Percentiles rank a stretch among this genome's conserved stretches.
phyloP scores from a whole-genome alignment of 768 basidiomycete genomes.

The Serendipita vermifera region DNA sequence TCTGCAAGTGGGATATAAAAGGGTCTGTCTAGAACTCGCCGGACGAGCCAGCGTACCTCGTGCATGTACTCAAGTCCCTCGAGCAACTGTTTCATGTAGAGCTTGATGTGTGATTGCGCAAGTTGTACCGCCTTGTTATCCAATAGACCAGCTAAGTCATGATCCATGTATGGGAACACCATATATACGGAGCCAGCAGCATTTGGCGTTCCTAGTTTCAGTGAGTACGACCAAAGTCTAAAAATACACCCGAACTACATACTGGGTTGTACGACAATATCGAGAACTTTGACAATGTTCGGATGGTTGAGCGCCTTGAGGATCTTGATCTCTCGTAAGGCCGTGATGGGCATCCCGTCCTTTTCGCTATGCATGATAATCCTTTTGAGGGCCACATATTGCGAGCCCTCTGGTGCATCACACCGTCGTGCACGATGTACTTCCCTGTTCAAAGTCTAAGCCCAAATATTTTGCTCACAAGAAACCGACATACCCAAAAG shows the following conservation, averaged over 20 bases:
- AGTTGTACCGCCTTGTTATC: slow-evolving; percentile 84
- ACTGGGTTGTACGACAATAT: slow-evolving; percentile 59
- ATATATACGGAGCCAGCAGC: slow-evolving; percentile 80
- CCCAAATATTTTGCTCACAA: no score
- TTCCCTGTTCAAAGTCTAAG: slow-evolving; percentile 43
- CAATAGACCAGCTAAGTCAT: slow-evolving; percentile 88
- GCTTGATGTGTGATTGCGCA: slow-evolving; percentile 75
- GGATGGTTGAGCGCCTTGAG: slow-evolving; percentile 79
- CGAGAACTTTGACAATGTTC: slow-evolving; percentile 73
- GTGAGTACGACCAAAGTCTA: slow-evolving; percentile 6
- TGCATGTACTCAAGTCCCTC: slow-evolving; percentile 96
- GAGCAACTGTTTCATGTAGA: slow-evolving; percentile 93
- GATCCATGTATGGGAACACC: slow-evolving; percentile 99
- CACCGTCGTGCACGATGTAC: slow-evolving; percentile 78
- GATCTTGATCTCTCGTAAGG: slow-evolving; percentile 92
- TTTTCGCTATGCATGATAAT: slow-evolving; percentile 95
- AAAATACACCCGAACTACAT: neutral
- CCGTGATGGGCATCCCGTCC: slow-evolving; percentile 95
- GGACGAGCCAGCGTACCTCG: slow-evolving; percentile 55
- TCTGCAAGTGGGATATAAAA: slow-evolving; percentile 34
- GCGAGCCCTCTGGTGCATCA: slow-evolving; percentile 14
- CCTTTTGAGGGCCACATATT: slow-evolving; percentile 75
- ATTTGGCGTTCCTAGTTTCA: slow-evolving; percentile 45
- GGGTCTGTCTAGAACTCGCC: slow-evolving; percentile 12
- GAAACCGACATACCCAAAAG: slow-evolving; percentile 67